Evolutionary conservation across 495 filamentous ascomycete genomes (phyloP), one percentile per base, ranked within the genome.

Genomic region (Mycothermus thermophilus): DNA sequence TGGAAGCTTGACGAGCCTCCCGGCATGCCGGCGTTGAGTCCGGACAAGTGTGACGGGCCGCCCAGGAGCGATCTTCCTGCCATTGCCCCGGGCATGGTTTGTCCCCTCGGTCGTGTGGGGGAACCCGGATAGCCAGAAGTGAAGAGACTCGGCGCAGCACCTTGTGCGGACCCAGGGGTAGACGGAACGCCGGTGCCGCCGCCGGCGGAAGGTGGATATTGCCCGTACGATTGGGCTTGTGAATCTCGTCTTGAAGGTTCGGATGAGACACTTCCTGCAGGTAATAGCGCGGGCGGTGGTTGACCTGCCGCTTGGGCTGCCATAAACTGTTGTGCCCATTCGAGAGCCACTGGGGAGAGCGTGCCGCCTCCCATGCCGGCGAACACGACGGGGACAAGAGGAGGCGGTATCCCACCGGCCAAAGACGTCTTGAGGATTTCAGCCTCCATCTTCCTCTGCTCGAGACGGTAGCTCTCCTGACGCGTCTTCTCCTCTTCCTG

Each of bases 401-500:
- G 66, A 24, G 86, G 83, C 13, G 90, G 86, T 24, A 97, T 72
- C 14, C 85, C 85, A 17, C 80, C 76, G 38, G 70, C 64, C 40
- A 93, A 55, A 21, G 86, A 84, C 36, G 90, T 82, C 40, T 73
- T 66, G 37, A 97, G 57, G 60, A 97, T 93, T 32, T 77, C 74
- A 51, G 81, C 74, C 52, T 96, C 88, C 34, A 47, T 69, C 50
- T 69, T 79, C 31, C 88, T 74, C 54, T 83, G 82, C 52, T 95
- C 88, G 28, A 93, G 57, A 28, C 74, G 69, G 20, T 79, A 60
- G 15, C 65, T 62, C 53, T 88, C 86, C 51, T 93, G 86, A 35
- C 75, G 71, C 15, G 83, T 93, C 63, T 71, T 83, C 55, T 93
- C 81, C 55, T 90, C 82, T 54, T 94, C 85, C 55, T 87, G 80